Percentiles rank a stretch among this genome's conserved stretches.
These are phyloP conservation scores for Cyberlindnera euphorbiiphila DNA, from an alignment of 805 yeast species.

Conservation along the genomic window DNA sequence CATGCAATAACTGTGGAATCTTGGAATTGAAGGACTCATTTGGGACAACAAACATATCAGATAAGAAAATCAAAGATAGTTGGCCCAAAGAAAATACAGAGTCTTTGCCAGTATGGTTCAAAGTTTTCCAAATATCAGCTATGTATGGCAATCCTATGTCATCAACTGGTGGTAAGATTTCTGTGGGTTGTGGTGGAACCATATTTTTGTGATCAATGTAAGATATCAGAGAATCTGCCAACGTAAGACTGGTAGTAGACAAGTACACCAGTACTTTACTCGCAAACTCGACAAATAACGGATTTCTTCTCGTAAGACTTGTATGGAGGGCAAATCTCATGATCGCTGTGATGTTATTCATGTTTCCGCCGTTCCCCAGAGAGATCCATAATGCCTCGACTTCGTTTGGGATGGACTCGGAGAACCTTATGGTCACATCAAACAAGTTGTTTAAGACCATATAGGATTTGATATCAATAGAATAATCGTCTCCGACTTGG, in stretches of 20 bases:
- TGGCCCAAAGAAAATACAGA: constrained; percentile 86
- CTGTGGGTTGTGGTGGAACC: constrained; percentile 65
- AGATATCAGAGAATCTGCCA: constrained; percentile 58
- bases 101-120: constrained; percentile 58
- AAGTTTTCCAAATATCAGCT: constrained; percentile 59
- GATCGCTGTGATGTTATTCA: constrained; percentile 66
- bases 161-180: constrained; percentile 30
- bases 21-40: constrained; percentile 56
- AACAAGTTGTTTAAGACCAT: constrained; percentile 81
- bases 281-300: constrained; percentile 71
- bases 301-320: constrained; percentile 65
- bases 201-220: constrained; percentile 81
- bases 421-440: constrained; percentile 78
- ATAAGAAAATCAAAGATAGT: constrained; percentile 76
- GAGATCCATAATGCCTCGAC: constrained; percentile 96
- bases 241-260: constrained; percentile 50
- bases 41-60: constrained; percentile 69
- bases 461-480: constrained; percentile 37
- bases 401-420: constrained; percentile 74
- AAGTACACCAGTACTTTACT: constrained; percentile 80
- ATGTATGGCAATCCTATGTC: constrained; percentile 60
- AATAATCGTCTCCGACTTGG: constrained; percentile 38
- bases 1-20: constrained; percentile 73
- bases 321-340: constrained; percentile 65
- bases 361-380: constrained; percentile 68